These are phyloP conservation scores for Neurospora sp. DNA, from an alignment of 2,329 filamentous ascomycete genomes.

Conservation along the genomic window DNA sequence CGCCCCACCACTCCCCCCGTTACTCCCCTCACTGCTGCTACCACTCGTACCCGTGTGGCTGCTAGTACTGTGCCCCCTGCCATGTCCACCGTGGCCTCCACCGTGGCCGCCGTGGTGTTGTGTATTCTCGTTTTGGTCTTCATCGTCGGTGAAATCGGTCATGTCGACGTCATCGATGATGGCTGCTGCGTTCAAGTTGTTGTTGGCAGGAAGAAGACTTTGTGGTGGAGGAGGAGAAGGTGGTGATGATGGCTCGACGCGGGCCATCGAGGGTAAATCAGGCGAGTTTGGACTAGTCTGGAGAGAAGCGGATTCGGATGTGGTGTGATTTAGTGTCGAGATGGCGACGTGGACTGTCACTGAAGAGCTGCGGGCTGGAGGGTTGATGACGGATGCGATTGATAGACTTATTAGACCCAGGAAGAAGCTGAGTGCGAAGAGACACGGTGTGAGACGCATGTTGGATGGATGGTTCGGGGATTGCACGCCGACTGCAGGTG, in stretches of 20 bases:
- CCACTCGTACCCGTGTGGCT: background rate
- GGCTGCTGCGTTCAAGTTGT: too few species aligned
- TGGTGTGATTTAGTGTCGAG: background rate
- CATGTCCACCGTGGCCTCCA: background rate
- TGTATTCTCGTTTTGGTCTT: background rate
- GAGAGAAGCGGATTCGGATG: background rate
- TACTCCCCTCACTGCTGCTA: background rate
- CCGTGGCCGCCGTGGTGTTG: background rate
- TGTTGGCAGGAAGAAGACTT: background rate
- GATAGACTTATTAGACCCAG: too few species aligned
- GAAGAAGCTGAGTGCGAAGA: background rate
- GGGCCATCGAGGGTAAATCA: background rate
- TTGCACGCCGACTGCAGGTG: too few species aligned
- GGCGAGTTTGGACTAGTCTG: fast-evolving
- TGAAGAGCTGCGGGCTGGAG: background rate
- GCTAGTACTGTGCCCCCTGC: background rate
- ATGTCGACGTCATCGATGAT: background rate
- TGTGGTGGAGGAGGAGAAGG: background rate
- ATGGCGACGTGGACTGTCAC: background rate
- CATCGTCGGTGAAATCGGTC: background rate
- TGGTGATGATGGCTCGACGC: background rate
- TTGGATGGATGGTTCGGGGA: background rate
- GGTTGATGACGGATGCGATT: background rate
- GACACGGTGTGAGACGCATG: background rate
- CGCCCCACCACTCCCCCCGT: background rate